These are phyloP conservation scores for Pleurotus ostreatus DNA, from an alignment of 768 basidiomycete genomes.

Conservation along the genomic window DNA sequence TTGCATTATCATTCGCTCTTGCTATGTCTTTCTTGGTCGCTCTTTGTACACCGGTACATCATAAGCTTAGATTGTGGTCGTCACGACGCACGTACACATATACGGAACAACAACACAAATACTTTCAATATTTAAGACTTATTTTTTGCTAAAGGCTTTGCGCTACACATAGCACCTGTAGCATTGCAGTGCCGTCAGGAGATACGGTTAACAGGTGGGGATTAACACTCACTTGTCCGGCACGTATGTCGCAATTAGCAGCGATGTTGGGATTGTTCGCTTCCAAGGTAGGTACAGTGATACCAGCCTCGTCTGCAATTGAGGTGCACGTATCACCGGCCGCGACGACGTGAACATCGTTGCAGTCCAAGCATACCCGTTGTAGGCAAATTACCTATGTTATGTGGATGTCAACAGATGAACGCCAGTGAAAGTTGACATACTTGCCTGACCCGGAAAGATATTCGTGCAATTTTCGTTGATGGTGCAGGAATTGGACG, in stretches of 20 bases:
- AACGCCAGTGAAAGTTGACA: background rate
- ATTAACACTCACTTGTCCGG: conserved; percentile 43
- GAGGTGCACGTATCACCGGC: conserved; percentile 44
- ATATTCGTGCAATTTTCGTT: conserved; percentile 56
- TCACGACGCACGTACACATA: too few relatives aligned
- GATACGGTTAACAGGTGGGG: too few relatives aligned
- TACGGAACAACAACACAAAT: background rate
- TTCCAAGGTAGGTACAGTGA: conserved; percentile 41
- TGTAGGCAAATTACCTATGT: conserved; percentile 50
- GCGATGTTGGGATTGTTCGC: conserved; percentile 67
- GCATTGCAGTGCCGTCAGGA: background rate
- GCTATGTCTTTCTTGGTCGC: too few relatives aligned
- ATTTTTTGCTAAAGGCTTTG: background rate
- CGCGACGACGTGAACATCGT: conserved; percentile 39
- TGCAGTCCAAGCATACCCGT: conserved; percentile 52
- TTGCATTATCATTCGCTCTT: too few relatives aligned
- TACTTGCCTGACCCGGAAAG: conserved; percentile 38
- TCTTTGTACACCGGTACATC: too few relatives aligned
- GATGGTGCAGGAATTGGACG: conserved; percentile 44
- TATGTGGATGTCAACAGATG: background rate
- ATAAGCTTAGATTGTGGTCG: too few relatives aligned
- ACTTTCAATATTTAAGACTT: background rate
- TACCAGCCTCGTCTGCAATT: conserved; percentile 36
- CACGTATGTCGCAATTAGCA: conserved; percentile 44
- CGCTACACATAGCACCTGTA: background rate